Conservation (phyloP, 176 grass and related monocot species). For the Oryza australiensis region DNA sequence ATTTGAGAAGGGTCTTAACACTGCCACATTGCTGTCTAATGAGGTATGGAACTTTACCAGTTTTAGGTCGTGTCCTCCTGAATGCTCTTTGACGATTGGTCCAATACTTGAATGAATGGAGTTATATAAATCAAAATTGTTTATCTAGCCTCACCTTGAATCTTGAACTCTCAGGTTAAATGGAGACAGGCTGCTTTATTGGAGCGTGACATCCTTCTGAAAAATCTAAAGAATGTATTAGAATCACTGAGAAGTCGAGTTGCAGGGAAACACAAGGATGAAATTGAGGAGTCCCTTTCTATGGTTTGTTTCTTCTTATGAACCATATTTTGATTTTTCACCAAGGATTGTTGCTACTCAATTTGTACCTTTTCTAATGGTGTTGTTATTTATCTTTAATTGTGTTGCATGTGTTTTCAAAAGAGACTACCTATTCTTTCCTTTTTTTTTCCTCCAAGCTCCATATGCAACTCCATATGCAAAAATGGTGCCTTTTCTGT, state of each 20-base stretch:
- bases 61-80: not conserved
- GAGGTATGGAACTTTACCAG: constrained; percentile 40
- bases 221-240: constrained; percentile 67
- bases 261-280: constrained; percentile 62
- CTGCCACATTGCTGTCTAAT: constrained; percentile 72
- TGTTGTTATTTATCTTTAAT: constrained; percentile 20
- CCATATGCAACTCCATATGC: not conserved
- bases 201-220: constrained; percentile 72
- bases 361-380: not conserved
- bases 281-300: constrained; percentile 64
- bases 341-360: not conserved
- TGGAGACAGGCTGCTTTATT: constrained; percentile 65
- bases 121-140: constrained; percentile 7
- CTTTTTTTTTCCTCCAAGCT: not conserved
- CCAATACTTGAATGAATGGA: not conserved
- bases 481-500: not conserved
- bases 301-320: constrained; percentile 59
- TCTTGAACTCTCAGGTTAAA: constrained; percentile 57
- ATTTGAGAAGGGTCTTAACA: constrained; percentile 81
- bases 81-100: not conserved
- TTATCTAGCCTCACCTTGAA: constrained; percentile 10
- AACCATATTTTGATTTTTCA: constrained; percentile 22
- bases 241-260: constrained; percentile 62
- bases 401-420: not conserved
- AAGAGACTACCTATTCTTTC: not conserved